These are phyloP conservation scores for Neobulgaria alba DNA, from an alignment of 2,329 filamentous ascomycete genomes.

Conservation along the genomic window DNA sequence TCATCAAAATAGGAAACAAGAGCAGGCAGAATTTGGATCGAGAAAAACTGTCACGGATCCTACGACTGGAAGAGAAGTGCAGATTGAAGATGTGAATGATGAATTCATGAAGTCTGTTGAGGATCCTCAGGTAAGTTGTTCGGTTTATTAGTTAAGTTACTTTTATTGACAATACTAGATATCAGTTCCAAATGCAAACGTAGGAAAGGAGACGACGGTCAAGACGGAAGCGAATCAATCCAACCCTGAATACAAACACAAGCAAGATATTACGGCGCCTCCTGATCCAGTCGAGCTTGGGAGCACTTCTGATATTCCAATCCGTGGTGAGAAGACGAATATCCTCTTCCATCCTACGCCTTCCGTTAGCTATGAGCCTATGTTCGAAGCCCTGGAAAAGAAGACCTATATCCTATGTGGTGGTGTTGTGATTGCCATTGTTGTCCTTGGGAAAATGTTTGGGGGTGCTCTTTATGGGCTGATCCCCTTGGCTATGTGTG, in stretches of 20 bases:
- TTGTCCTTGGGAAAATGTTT: slow-evolving; percentile 71
- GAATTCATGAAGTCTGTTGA: slow-evolving; percentile 62
- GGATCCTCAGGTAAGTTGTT: slow-evolving; percentile 53
- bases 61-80: slow-evolving; percentile 75
- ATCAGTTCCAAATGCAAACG: slow-evolving; percentile 82
- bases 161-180: slow-evolving; percentile 38
- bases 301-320: slow-evolving; percentile 86
- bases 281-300: slow-evolving; percentile 78
- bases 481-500: slow-evolving; percentile 61
- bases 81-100: slow-evolving; percentile 73
- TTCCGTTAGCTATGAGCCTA: slow-evolving; percentile 80
- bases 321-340: slow-evolving; percentile 93
- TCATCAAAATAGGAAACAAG: slow-evolving; percentile 36
- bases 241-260: slow-evolving; percentile 70
- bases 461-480: slow-evolving; percentile 71
- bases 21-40: slow-evolving; percentile 31
- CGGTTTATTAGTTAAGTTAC: not conserved
- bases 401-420: slow-evolving; percentile 62
- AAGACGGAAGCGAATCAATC: slow-evolving; percentile 64
- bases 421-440: slow-evolving; percentile 62
- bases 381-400: slow-evolving; percentile 68
- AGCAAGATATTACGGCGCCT: slow-evolving; percentile 83
- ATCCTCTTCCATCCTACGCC: slow-evolving; percentile 93
- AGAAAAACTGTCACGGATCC: slow-evolving; percentile 71
- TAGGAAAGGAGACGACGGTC: slow-evolving; percentile 65